A percentile compares a stretch with the other conserved stretches of the same genome.
phyloP scores from a whole-genome alignment of 345 rosid species.

The Eucalyptus cloeziana region DNA sequence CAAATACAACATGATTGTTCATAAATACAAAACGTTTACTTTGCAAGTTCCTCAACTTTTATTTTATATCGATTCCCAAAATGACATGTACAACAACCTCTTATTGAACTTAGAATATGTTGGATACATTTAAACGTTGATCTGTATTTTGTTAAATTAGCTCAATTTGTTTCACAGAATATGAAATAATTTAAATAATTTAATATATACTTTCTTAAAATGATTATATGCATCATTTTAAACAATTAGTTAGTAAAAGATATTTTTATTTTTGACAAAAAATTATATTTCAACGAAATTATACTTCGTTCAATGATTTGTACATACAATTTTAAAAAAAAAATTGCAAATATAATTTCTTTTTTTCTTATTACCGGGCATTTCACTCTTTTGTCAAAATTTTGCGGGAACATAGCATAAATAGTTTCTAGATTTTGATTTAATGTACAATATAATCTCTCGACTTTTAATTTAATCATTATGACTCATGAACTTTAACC shows the following conservation, averaged over 20 bases:
- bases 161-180: accelerated
- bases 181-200: not conserved
- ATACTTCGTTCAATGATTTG: too few species aligned
- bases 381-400: not conserved
- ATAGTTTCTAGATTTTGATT: too few species aligned
- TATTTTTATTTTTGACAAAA: not conserved
- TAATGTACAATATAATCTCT: too few species aligned
- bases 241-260: not conserved
- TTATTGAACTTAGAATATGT: not conserved
- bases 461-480: too few species aligned
- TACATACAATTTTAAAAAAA: not conserved
- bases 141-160: not conserved
- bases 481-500: too few species aligned
- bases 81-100: not conserved
- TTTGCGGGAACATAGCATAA: accelerated
- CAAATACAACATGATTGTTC: not conserved
- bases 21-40: not conserved
- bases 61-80: not conserved
- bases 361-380: not conserved
- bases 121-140: not conserved
- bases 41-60: not conserved
- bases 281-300: not conserved
- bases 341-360: not conserved
- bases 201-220: not conserved
- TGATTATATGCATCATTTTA: accelerated